Evolutionary conservation across 306 rosid species (phyloP).

Genomic region (Acacia melanoxylon): DNA sequence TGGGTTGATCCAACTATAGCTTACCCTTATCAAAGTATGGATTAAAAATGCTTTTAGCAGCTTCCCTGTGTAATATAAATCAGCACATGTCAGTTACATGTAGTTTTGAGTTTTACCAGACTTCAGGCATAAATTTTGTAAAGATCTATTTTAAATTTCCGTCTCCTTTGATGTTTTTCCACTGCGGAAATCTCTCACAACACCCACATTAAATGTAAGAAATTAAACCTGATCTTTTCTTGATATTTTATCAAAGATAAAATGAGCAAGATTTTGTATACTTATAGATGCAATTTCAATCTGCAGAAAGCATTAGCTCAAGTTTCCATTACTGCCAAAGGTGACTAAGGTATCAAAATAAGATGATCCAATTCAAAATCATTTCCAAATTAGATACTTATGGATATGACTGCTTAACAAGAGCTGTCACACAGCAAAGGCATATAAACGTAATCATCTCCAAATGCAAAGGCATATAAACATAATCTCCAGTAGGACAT

Average conservation of each 20-base stretch:
- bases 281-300: neutral
- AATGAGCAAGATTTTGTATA: conserved; percentile 1
- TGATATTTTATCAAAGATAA: neutral
- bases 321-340: neutral
- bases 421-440: conserved; percentile 1
- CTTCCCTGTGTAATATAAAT: conserved; percentile 46
- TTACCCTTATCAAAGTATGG: conserved; percentile 67
- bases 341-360: neutral
- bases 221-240: conserved; percentile 2
- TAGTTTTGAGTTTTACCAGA: neutral
- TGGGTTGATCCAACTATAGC: conserved; percentile 25
- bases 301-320: neutral
- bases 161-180: neutral
- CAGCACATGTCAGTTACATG: neutral
- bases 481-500: conserved; percentile 26
- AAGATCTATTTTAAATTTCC: neutral
- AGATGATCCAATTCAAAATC: conserved; percentile 27
- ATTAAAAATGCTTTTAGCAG: conserved; percentile 42
- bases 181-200: neutral
- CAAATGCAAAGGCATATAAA: neutral
- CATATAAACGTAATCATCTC: conserved; percentile 16
- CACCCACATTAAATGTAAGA: neutral
- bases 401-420: neutral
- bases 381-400: neutral
- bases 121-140: neutral